Base-by-base conservation (phyloP, 345 rosid genomes). In the Brassica carinata region DNA sequence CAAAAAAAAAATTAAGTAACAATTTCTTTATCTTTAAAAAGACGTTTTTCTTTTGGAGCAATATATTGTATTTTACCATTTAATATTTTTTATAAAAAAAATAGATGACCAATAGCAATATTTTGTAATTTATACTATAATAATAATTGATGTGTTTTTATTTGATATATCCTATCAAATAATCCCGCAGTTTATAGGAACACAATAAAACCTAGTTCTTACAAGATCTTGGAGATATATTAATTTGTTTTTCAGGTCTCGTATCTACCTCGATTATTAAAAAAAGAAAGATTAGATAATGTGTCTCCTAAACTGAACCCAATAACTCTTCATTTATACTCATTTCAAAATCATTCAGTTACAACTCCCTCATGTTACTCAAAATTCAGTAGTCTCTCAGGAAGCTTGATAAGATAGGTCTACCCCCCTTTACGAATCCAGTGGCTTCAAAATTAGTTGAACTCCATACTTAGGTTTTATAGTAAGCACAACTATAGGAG, bases 381-480 rank as follows among this genome's bases (percentile, higher is more conserved):
- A 74, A 75, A 73, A 51, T 7, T 64, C 58, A 51, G 19, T 38
- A 65, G 30, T 69, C 67, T 27, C 62, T 64, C 76, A 1, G 6
- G 59, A 66, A 73, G 29, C 65, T 53, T 36, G 8, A 66, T 9
- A 26, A 51, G 14, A 69, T 17, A 75, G 18, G 26, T 51, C 48
- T 27, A 33, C 61, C 55, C 27, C 61, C 55, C 27, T 82, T 73
- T 67, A 82, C 11, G 18, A 19, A 57, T 83, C 79, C 48, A 83
- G 48, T 55, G 90, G 88, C 86, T 83, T 87, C 86, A 90, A 74
- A 67, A 66, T 80, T 14, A 92, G 80, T 67, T 89, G 97, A 64
- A 92, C 97, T 9, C 97, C 97, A 77, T 90, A 74, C 78, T 89
- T 92, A 0, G 97, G 97, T 73, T 90, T 92, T 34, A 89, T 87